phyloP scores from a whole-genome alignment of 257 asterid species.

The Parsonsia alboflavescens region DNA sequence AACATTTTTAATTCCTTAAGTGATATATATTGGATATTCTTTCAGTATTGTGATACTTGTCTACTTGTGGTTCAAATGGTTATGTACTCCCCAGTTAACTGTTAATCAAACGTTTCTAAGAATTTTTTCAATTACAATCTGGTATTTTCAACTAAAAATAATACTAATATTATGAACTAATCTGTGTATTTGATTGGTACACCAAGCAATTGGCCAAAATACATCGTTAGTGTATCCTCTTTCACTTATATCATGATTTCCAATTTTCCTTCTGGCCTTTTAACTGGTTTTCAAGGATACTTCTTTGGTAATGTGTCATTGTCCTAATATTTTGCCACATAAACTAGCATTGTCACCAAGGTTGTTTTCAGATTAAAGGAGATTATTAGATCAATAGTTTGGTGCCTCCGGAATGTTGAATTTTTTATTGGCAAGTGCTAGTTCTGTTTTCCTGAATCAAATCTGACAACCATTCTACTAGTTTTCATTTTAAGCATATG shows the following conservation, averaged over 20 bases:
- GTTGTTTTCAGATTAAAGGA: neutral
- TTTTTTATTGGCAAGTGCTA: neutral
- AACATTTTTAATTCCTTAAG: constrained; percentile 9
- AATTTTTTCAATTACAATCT: too few relatives aligned
- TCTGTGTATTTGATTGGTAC: too few relatives aligned
- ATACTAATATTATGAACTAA: too few relatives aligned
- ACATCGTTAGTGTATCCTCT: too few relatives aligned
- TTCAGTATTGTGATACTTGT: neutral
- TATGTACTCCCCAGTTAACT: neutral
- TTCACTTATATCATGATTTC: too few relatives aligned
- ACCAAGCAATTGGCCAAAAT: neutral
- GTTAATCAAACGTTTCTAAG: too few relatives aligned
- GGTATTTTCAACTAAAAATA: neutral
- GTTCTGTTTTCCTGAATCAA: neutral
- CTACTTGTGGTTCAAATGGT: neutral
- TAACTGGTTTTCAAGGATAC: neutral
- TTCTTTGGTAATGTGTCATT: neutral
- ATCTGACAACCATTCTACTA: neutral
- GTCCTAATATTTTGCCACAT: neutral
- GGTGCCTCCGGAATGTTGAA: neutral
- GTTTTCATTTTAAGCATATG: neutral
- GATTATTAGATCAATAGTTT: too few relatives aligned
- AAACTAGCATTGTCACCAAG: neutral
- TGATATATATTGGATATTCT: neutral
- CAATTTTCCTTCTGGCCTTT: neutral